These are phyloP conservation scores for Fagopyrum homotropicum DNA, from an alignment of 148 eudicot species.

Conservation along the genomic window DNA sequence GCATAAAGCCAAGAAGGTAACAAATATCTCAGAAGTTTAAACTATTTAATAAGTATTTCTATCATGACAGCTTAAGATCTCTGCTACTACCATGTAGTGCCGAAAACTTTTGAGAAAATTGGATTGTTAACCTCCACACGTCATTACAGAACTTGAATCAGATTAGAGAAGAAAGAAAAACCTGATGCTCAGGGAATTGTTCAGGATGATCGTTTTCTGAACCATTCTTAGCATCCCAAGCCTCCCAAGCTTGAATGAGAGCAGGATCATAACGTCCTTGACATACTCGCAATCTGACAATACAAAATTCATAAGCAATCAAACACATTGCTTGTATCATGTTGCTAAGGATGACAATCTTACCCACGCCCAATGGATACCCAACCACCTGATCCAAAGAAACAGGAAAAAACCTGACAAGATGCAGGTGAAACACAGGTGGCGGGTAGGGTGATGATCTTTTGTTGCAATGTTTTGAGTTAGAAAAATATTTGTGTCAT, in stretches of 20 bases:
- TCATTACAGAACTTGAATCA: neutral
- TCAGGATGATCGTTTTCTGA: constrained; percentile 92
- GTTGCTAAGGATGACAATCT: too few species aligned
- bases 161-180: constrained; percentile 18
- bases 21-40: neutral
- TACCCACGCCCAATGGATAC: too few species aligned
- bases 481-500: too few species aligned
- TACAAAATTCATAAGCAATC: constrained; percentile 10
- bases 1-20: neutral
- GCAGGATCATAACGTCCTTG: constrained; percentile 73
- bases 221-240: constrained; percentile 65
- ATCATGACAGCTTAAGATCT: neutral
- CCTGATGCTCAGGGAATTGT: constrained; percentile 75
- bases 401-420: too few species aligned
- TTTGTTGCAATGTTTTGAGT: too few species aligned
- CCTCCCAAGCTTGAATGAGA: constrained; percentile 80
- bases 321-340: neutral
- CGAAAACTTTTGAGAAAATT: neutral
- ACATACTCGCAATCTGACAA: constrained; percentile 66
- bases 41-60: neutral
- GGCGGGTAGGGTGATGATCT: too few species aligned
- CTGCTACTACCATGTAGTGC: neutral
- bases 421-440: too few species aligned
- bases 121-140: neutral
- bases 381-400: too few species aligned